A percentile compares a stretch with the other conserved stretches of the same genome.
These are phyloP conservation scores for Malassezia sp. DNA, from an alignment of 1,284 basidiomycete genomes.

Conservation along the genomic window DNA sequence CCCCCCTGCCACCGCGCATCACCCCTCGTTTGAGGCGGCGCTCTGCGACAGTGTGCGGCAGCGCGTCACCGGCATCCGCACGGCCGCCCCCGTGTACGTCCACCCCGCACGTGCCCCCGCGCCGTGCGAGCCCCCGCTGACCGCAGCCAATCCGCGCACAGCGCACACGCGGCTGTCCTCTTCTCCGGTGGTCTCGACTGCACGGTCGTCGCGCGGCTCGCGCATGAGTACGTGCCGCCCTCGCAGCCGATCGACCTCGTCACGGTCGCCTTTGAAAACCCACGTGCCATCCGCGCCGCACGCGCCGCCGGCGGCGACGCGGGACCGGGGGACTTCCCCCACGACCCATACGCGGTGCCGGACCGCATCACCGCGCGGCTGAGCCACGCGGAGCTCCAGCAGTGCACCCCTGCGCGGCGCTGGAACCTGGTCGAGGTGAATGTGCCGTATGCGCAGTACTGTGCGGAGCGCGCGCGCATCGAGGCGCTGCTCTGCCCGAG, in stretches of 20 bases:
- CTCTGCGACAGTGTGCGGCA: slow-evolving; percentile 48
- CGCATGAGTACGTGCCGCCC: slow-evolving; percentile 55
- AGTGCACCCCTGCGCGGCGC: slow-evolving; percentile 59
- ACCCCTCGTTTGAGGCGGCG: slow-evolving; percentile 41
- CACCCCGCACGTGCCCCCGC: neutral
- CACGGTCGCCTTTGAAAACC: slow-evolving; percentile 93
- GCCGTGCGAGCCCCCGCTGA: too few species aligned
- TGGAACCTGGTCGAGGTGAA: slow-evolving; percentile 92
- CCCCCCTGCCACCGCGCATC: neutral
- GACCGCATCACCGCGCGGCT: slow-evolving; percentile 71
- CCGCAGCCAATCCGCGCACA: slow-evolving; percentile 10
- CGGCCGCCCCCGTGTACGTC: neutral
- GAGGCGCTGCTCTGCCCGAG: slow-evolving; percentile 25
- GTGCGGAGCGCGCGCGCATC: slow-evolving; percentile 6
- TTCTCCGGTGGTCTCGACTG: slow-evolving; percentile 97
- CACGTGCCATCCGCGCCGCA: slow-evolving; percentile 53
- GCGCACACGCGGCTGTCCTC: slow-evolving; percentile 61
- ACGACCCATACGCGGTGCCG: slow-evolving; percentile 57
- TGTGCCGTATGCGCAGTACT: slow-evolving; percentile 63
- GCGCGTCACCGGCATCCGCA: slow-evolving; percentile 49
- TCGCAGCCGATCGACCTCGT: slow-evolving; percentile 70
- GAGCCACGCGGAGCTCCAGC: slow-evolving; percentile 63
- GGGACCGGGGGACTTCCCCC: slow-evolving; percentile 28
- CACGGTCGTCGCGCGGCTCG: slow-evolving; percentile 66
- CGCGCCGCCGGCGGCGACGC: slow-evolving; percentile 7